A percentile compares a stretch with the other conserved stretches of the same genome.
Evolutionary conservation across 2,329 filamentous ascomycete genomes (phyloP).

Genomic region (Xylaria sp.): DNA sequence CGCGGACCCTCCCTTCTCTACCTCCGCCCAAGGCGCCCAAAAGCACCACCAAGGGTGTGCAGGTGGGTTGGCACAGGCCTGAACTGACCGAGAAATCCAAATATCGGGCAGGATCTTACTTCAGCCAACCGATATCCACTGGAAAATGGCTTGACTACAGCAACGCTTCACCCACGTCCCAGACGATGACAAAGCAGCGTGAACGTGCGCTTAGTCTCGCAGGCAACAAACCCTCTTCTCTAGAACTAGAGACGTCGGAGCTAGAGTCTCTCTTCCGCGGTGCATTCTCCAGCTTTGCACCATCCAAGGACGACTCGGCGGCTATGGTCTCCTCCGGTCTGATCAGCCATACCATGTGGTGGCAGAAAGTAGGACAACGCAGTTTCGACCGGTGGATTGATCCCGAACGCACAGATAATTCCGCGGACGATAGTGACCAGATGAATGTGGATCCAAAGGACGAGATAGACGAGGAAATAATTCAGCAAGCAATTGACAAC

Average conservation of each 20-base stretch:
- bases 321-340: conserved; percentile 75
- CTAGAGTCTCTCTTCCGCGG: conserved; percentile 80
- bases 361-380: conserved; percentile 75
- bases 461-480: conserved; percentile 63
- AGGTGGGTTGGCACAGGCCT: conserved; percentile 65
- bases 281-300: conserved; percentile 84
- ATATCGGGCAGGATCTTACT: conserved; percentile 69
- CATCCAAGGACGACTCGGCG: conserved; percentile 76
- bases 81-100: conserved; percentile 66
- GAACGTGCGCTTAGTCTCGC: conserved; percentile 76
- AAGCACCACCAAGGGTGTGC: conserved; percentile 71
- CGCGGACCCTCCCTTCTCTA: conserved; percentile 71
- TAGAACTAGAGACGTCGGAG: conserved; percentile 70
- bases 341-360: conserved; percentile 76
- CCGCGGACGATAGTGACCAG: conserved; percentile 50
- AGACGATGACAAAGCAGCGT: conserved; percentile 71
- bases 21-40: conserved; percentile 79
- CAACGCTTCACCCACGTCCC: conserved; percentile 68
- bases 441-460: conserved; percentile 44
- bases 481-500: conserved; percentile 66
- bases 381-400: conserved; percentile 74
- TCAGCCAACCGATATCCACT: conserved; percentile 71
- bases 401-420: conserved; percentile 54
- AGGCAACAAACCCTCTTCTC: conserved; percentile 66
- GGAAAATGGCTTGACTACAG: conserved; percentile 78